Evolutionary conservation across 495 filamentous ascomycete species (phyloP), one percentile per base, ranked within the genome.

Genomic region (Aspergillus leporis): DNA sequence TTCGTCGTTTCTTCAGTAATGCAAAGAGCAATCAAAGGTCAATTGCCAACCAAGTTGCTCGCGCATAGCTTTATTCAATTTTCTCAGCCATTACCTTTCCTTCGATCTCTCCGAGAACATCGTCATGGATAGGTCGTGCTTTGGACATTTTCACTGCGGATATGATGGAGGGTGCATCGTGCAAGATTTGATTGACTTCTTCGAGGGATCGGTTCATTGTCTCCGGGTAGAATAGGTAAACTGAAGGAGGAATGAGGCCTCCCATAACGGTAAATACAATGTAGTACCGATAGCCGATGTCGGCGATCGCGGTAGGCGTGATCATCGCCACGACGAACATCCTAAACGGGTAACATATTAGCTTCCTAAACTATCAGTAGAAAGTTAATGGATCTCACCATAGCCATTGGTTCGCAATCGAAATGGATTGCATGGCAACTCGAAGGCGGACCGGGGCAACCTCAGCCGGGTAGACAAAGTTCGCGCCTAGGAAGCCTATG

Each of bases 211-310:
- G 51, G 6, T 56, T 53, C 52, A 59, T 65, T 2, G 63, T 65
- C 32, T 65, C 63, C 2, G 63, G 63, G 66, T 83, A 88, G 74
- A 85, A 83, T 68, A 85, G 81, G 62, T 83, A 87, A 40, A 88
- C 78, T 3, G 74, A 66, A 0, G 81, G 83, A 6, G 66, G 56
- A n/a, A 56, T 55, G n/a, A 61, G 52, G 49, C 51, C 67, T 40
- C 68, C 70, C 13, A 71, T 66, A 0, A 67, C 61, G 1, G 66
- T 62, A 43, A 66, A 87, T 25, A 85, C 78, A 56, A 86, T 76
- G 63, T 82, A 87, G 68, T 82, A 83, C 25, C 72, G 66, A 74
- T 78, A 85, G 0, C 75, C 73, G 5, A 85, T 70, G 47, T 66
- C 73, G n/a, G 72, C 66, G 58, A 85, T 80, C 19, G 79, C 79